Conservation (phyloP, 371 early-diverging fungal species). For the Mortierella sp. region DNA sequence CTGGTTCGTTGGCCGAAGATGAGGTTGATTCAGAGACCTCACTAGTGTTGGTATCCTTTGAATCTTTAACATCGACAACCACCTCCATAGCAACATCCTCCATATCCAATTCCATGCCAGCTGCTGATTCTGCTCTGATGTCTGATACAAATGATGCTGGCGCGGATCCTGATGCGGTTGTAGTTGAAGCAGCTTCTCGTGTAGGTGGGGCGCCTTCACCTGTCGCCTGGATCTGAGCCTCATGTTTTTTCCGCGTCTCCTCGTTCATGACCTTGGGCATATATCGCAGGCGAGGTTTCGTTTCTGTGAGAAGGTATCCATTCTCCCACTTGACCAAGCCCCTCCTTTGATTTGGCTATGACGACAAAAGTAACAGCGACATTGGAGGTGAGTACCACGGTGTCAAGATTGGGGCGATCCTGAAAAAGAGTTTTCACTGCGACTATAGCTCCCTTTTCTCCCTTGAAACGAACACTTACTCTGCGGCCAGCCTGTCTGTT, state of each 20-base stretch:
- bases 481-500: slow-evolving; percentile 3
- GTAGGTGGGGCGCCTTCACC: neutral
- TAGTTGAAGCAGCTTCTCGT: neutral
- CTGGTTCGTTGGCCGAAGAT: neutral
- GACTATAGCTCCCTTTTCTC: neutral
- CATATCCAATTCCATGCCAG: slow-evolving; percentile 13
- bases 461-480: neutral
- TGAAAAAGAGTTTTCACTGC: too few relatives aligned
- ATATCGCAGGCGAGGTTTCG: slow-evolving; percentile 36
- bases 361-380: neutral
- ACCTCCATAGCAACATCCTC: slow-evolving; percentile 13
- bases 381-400: neutral
- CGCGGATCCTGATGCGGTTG: neutral
- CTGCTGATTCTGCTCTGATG: neutral
- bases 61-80: slow-evolving; percentile 8
- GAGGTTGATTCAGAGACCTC: too few relatives aligned
- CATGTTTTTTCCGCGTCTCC: slow-evolving; percentile 14
- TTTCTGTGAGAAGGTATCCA: slow-evolving; percentile 43
- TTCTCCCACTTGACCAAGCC: slow-evolving; percentile 19
- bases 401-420: too few relatives aligned
- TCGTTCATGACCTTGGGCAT: slow-evolving; percentile 50
- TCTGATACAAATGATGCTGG: neutral
- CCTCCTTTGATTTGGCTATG: neutral
- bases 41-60: slow-evolving; percentile 1
- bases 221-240: slow-evolving; percentile 9